A percentile compares a stretch with the other conserved stretches of the same genome.
phyloP scores from a whole-genome alignment of 495 filamentous ascomycete genomes.

The Barbatosphaeria neglecta region DNA sequence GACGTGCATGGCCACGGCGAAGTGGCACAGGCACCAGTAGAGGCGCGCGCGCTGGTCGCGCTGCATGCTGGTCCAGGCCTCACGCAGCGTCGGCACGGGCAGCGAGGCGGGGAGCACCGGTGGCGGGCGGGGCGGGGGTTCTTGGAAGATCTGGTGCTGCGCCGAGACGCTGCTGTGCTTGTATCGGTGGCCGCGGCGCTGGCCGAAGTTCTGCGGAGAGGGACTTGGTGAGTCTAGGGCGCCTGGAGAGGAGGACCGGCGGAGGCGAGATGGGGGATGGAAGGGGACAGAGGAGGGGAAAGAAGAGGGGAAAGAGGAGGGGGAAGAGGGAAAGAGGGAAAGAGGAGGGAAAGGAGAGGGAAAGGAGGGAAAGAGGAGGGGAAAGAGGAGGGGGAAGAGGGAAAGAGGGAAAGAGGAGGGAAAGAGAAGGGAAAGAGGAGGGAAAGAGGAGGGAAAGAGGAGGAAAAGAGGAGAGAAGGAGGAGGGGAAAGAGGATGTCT shows the following conservation, averaged over 20 bases:
- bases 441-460: background rate
- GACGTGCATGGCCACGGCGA: constrained; percentile 66
- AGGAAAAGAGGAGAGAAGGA: background rate
- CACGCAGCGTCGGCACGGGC: constrained; percentile 80
- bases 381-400: background rate
- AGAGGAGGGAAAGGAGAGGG: no score
- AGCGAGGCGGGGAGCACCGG: constrained; percentile 85
- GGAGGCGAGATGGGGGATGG: background rate
- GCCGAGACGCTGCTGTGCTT: constrained; percentile 88
- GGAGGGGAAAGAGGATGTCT: background rate
- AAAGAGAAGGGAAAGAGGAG: constrained; percentile 1
- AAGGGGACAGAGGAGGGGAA: background rate
- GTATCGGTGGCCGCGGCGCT: constrained; percentile 92
- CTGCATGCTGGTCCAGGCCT: constrained; percentile 78
- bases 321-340: no score
- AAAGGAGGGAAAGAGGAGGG: no score
- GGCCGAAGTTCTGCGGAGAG: constrained; percentile 57
- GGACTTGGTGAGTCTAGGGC: background rate
- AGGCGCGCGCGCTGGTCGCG: constrained; percentile 70
- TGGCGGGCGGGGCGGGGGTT: constrained; percentile 79
- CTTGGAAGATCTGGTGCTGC: constrained; percentile 86
- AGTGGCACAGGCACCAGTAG: constrained; percentile 84
- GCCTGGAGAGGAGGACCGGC: no score
- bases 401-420: no score
- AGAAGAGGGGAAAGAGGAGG: background rate